A percentile compares a stretch with the other conserved stretches of the same genome.
phyloP scores from a whole-genome alignment of 371 early-diverging fungal species.

The Mucor lusitanicus region DNA sequence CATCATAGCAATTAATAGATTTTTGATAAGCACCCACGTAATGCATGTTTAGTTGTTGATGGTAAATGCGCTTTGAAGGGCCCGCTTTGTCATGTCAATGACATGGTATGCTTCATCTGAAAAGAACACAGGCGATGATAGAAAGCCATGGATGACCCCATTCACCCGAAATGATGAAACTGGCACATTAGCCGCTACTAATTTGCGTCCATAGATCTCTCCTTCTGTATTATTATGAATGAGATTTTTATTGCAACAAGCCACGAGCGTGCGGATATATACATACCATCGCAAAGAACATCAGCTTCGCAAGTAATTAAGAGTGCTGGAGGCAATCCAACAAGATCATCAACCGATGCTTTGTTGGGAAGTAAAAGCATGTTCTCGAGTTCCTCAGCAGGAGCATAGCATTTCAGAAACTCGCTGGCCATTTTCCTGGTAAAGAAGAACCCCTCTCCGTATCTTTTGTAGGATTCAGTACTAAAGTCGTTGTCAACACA shows the following conservation, averaged over 20 bases:
- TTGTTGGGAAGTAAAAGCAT: not conserved
- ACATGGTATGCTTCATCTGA: not conserved
- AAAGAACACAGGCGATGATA: constrained; percentile 2
- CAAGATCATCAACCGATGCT: constrained; percentile 12
- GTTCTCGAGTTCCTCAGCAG: not conserved
- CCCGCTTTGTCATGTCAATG: constrained; percentile 1
- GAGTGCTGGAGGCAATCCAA: constrained; percentile 17
- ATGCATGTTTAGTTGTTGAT: not conserved
- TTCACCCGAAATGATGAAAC: constrained; percentile 7
- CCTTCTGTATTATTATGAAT: constrained; percentile 5
- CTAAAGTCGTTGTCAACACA: not conserved
- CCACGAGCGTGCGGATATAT: too few relatives aligned
- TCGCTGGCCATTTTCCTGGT: not conserved
- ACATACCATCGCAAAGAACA: constrained; percentile 21
- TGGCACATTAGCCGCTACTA: constrained; percentile 14
- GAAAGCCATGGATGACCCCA: constrained; percentile 19
- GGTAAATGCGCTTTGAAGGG: constrained; percentile 1
- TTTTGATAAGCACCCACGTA: too few relatives aligned
- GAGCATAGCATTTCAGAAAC: not conserved
- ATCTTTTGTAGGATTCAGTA: constrained; percentile 3
- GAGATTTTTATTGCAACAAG: too few relatives aligned
- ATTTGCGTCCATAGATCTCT: constrained; percentile 15
- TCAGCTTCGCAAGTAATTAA: constrained; percentile 21
- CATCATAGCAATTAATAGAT: too few relatives aligned
- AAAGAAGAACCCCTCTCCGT: not conserved